Evolutionary conservation across 768 basidiomycete genomes (phyloP), one percentile per base, ranked within the genome.

Genomic region (Cantharellus cinnabarinus): DNA sequence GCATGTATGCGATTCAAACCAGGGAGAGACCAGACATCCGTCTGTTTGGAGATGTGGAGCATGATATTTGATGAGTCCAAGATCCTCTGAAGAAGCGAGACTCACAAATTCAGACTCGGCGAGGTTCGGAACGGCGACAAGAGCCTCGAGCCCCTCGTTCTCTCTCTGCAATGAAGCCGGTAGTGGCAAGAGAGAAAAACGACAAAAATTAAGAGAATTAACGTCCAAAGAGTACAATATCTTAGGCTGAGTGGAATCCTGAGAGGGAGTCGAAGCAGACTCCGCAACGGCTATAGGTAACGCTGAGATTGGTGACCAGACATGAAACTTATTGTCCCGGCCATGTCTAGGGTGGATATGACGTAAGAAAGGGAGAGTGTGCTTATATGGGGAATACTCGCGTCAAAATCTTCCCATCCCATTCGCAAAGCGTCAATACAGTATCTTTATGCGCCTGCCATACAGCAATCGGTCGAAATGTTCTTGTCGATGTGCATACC

Each of bases 161-260:
- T 63, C 64, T 52, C 44, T 59, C 61, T 4, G 59, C 60, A 52
- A 56, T 62, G 58, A 40, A 42, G 64, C 35, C 44, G 56, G 42
- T 15, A 62, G 63, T 40, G 65, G 68, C 42, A 85, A 67, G 2
- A 97, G 72, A 4, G 87, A 84, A 69, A 95, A 91, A 2, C 84
- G 80, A 70, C 94, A 98, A 68, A 85, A 97, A 66, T 94, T 95
- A 59, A 98, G 75, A 2, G 94, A 82, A 67, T 99, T 99, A 61
- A 93, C 82, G 65, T 90, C 86, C 68, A 98, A 71, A 0, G 85
- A 83, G 64, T 82, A 83, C 5, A 70, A 67, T 2, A 86, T 68
- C 4, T 66, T 61, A 2, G 85, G 85, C 0, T 70, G 69, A 0
- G 76, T 72, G 20, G 20, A 29, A 29, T 29, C 20, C 4, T 77